phyloP scores from a whole-genome alignment of 768 basidiomycete genomes.

The Boletus pseudopeckii region DNA sequence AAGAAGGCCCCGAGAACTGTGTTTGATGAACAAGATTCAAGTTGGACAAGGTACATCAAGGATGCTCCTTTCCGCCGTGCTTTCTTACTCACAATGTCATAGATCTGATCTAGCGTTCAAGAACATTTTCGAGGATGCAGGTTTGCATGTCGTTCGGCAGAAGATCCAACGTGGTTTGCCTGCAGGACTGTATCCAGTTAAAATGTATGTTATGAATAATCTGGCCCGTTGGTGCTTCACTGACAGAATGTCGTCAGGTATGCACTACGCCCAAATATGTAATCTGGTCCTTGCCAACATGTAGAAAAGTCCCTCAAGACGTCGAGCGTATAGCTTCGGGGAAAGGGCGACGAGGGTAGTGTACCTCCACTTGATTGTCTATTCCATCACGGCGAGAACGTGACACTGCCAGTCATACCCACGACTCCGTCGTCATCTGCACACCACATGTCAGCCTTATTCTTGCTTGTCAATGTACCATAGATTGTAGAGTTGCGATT shows the following conservation, averaged over 20 bases:
- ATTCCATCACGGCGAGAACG: conserved; percentile 16
- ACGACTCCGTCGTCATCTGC: conserved; percentile 53
- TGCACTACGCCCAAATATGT: conserved; percentile 18
- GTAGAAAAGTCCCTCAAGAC: not conserved
- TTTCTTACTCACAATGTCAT: conserved; percentile 5
- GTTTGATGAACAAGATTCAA: conserved; percentile 87
- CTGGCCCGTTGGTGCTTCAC: not conserved
- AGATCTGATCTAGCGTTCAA: conserved; percentile 89
- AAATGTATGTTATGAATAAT: conserved; percentile 56
- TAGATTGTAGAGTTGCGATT: conserved; percentile 46
- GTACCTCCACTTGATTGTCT: not conserved
- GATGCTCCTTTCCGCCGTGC: not conserved
- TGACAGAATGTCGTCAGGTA: conserved; percentile 22
- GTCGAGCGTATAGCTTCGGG: not conserved
- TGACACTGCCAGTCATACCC: conserved; percentile 63
- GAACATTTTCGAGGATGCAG: conserved; percentile 67
- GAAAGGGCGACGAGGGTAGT: not conserved
- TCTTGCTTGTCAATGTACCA: conserved; percentile 41
- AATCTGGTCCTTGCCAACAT: not conserved
- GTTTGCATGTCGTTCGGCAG: conserved; percentile 66
- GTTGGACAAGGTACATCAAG: conserved; percentile 70
- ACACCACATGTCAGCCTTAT: conserved; percentile 52
- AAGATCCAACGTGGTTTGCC: conserved; percentile 84
- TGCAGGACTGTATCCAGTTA: conserved; percentile 75
- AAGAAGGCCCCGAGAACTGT: conserved; percentile 48